Evolutionary conservation across 768 basidiomycete species (phyloP), one percentile per base, ranked within the genome.

Genomic region (Postia placenta): DNA sequence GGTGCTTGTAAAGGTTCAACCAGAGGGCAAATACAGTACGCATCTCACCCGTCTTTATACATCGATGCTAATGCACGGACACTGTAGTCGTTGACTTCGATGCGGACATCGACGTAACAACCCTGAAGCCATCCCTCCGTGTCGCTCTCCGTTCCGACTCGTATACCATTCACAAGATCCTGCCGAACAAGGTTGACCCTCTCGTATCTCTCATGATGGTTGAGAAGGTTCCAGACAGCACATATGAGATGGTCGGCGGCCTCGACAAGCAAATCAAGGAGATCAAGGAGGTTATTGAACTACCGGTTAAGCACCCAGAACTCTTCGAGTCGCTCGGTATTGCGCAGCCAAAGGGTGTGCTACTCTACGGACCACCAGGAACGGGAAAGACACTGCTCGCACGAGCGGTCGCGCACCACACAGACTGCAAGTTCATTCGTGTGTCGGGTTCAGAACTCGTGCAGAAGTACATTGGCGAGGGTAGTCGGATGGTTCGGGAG

Each of bases 141-240:
- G 87, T 99, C 47, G 93, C 95, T 15, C 86, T 99, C 50, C 90
- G 94, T 42, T 94, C 93, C 50, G 95, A 97, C 65, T 91, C 84
- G 2, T 97, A 98, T 69, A 90, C 90, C 40, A 87, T 98, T 54
- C 95, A 98, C 78, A 92, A 91, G 67, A 89, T 98, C 58, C 74
- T 98, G 0, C 93, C 93, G 0, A 96, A 93, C 74, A 97, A 99
- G 71, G 88, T 97, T 60, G 96, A 97, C 67, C 95, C 96, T 3
- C 83, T 98, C 35, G 94, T 98, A 25, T 96, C 93, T 17, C 81
- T 98, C 54, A 98, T 98, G 96, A 97, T 98, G 94, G 95, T 98
- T 11, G 95, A 99, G 71, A 99, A 99, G 67, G 95, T 98, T 0
- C 95, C 95, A 0, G 95, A 98, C 67, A 92, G 89, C 68, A 98